Percentiles rank a stretch among this genome's conserved stretches.
These are phyloP conservation scores for Boletus hoseneyae DNA, from an alignment of 1,284 basidiomycete species.

Conservation along the genomic window DNA sequence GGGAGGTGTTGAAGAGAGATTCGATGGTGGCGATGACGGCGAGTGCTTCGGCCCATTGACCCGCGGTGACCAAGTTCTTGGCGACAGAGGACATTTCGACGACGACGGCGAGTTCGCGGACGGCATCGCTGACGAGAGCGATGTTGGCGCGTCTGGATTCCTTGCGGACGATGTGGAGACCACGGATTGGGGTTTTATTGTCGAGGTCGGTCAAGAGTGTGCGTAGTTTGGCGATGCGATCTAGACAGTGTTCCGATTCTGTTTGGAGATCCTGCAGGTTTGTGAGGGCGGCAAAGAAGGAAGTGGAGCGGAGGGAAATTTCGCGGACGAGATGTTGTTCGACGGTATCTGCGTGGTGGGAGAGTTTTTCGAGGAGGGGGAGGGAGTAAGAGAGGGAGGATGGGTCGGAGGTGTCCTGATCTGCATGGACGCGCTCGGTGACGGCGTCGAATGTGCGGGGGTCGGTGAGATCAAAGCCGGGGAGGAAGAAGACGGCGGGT, in stretches of 20 bases:
- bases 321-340: slow-evolving; percentile 95
- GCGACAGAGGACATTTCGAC: slow-evolving; percentile 75
- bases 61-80: slow-evolving; percentile 68
- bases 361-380: slow-evolving; percentile 87
- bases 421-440: slow-evolving; percentile 51
- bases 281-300: slow-evolving; percentile 94
- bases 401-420: slow-evolving; percentile 46
- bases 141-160: slow-evolving; percentile 65
- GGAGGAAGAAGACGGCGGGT: slow-evolving; percentile 78
- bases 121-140: slow-evolving; percentile 54
- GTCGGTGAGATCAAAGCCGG: slow-evolving; percentile 83
- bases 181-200: slow-evolving; percentile 71
- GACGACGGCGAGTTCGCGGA: slow-evolving; percentile 66
- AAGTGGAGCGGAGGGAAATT: slow-evolving; percentile 85
- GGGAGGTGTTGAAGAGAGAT: slow-evolving; percentile 52
- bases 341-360: slow-evolving; percentile 90
- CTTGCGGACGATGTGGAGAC: slow-evolving; percentile 68
- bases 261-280: slow-evolving; percentile 92
- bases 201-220: slow-evolving; percentile 75
- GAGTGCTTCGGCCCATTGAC: slow-evolving; percentile 84
- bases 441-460: slow-evolving; percentile 81
- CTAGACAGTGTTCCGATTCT: slow-evolving; percentile 82
- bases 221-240: slow-evolving; percentile 73
- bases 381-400: slow-evolving; percentile 62
- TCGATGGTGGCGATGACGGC: slow-evolving; percentile 74